Base-by-base conservation (phyloP, 2,329 filamentous ascomycete species). In the Cryphonectria japonica region DNA sequence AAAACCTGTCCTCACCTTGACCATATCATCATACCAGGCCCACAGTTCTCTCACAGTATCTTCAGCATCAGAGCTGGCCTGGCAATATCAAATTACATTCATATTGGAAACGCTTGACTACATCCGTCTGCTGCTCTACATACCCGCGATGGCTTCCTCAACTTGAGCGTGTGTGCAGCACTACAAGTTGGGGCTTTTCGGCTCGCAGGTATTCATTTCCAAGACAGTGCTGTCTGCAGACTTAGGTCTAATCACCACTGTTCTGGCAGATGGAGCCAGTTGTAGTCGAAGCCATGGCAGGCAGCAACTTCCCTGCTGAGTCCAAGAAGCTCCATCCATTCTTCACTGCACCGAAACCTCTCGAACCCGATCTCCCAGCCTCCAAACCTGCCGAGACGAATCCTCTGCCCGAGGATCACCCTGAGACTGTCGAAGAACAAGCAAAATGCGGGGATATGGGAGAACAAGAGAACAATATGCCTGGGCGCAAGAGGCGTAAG, bases 311-410 rank as follows among this genome's bases (percentile, higher is more conserved):
- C 67, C 77, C 76, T 72, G 81, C 81, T 69, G 76, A 78, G 54
- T 75, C 77, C 34, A 84, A 83, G 75, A 87, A 86, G 74, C 76
- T 89, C 52, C 87, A 89, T 74, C 87, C 87, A 26, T 88, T 89
- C 79, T 89, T 89, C 76, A 76, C 76, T 1, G 73, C 79, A 1
- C 78, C 79, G 34, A 78, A 75, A 71, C 65, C 70, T 52, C 32
- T 59, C 67, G 54, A 64, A 37, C 57, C 62, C 19, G 71, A 71
- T 22, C 14, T 64, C 5, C 16, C 11, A 37, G 34, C 52, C 8
- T 39, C 64, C 4, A 52, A 70, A 32, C 11, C 54, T 7, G 11
- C 62, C 43, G 59, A 68, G 6, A 67, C 71, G 1, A 34, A 59
- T 6, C 32, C 50, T 39, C 52, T 8, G 43, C 5, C 52, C 46